A percentile compares a stretch with the other conserved stretches of the same genome.
Evolutionary conservation across 257 asterid species (phyloP).

Genomic region (Nemophila menziesii): DNA sequence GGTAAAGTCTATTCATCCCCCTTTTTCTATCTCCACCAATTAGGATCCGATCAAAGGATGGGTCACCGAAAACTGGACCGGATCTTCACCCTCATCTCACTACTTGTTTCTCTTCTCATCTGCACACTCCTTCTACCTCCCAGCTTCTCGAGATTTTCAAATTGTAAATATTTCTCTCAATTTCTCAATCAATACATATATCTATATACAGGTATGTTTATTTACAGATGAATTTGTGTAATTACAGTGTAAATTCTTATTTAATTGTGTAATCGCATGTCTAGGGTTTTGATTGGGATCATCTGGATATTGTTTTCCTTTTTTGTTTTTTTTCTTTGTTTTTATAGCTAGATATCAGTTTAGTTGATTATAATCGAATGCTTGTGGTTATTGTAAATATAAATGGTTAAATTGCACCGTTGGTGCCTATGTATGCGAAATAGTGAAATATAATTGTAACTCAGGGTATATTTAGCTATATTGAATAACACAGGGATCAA

Average conservation of each 20-base stretch:
- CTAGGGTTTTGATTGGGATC: slow-evolving; percentile 22
- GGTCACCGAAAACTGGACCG: slow-evolving; percentile 26
- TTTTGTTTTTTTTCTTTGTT: slow-evolving; percentile 2
- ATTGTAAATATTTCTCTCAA: slow-evolving; percentile 30
- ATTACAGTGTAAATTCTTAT: not conserved
- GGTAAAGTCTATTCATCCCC: too few relatives aligned
- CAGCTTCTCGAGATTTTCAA: slow-evolving; percentile 71
- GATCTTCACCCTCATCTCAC: slow-evolving; percentile 23
- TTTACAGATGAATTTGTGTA: not conserved
- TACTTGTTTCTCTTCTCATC: slow-evolving; percentile 32
- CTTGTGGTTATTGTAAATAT: too few relatives aligned
- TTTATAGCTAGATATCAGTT: too few relatives aligned
- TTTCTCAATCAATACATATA: too few relatives aligned
- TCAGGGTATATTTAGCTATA: too few relatives aligned
- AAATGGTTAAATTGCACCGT: too few relatives aligned
- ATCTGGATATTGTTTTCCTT: slow-evolving; percentile 18
- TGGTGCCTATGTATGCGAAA: too few relatives aligned
- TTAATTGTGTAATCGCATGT: slow-evolving; percentile 16
- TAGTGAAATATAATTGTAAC: too few relatives aligned
- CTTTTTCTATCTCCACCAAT: too few relatives aligned
- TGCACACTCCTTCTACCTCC: slow-evolving; percentile 60
- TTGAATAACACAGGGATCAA: too few relatives aligned
- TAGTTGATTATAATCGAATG: too few relatives aligned
- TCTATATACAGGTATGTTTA: not conserved
- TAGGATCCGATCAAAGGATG: slow-evolving; percentile 14